Evolutionary conservation across 306 rosid species (phyloP).

Genomic region (Casuarina glauca): DNA sequence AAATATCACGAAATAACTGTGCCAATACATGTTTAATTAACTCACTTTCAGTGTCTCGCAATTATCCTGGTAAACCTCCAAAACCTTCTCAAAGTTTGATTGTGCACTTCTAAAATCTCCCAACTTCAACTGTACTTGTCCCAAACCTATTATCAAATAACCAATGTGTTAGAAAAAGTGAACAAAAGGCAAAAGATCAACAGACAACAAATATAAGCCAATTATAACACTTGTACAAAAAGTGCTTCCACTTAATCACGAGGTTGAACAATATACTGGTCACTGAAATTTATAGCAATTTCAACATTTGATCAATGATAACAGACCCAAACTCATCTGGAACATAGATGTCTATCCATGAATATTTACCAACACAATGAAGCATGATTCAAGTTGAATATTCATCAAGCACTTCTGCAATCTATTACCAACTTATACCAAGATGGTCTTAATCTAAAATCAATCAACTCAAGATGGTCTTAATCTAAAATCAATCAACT

Average conservation of each 20-base stretch:
- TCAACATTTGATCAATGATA: conserved; percentile 5
- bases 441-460: not conserved
- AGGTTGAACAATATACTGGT: conserved; percentile 6
- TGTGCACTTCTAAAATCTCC: conserved; percentile 92
- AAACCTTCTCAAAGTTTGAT: conserved; percentile 87
- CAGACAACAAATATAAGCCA: conserved; percentile 10
- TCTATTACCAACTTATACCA: not conserved
- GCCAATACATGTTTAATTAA: conserved; percentile 14
- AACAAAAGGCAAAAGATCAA: conserved; percentile 9
- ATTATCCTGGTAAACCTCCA: conserved; percentile 88
- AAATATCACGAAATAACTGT: conserved; percentile 12
- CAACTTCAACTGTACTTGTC: conserved; percentile 95
- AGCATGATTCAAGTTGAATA: not conserved
- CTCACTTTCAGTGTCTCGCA: conserved; percentile 82
- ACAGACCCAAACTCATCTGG: not conserved
- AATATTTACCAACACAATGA: conserved; percentile 14
- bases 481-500: not conserved
- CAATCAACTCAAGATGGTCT: not conserved
- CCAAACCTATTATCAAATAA: conserved; percentile 66
- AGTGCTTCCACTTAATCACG: conserved; percentile 27
- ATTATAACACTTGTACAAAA: conserved; percentile 14
- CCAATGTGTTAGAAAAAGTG: conserved; percentile 22
- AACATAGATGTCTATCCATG: not conserved
- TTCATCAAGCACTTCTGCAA: conserved; percentile 11
- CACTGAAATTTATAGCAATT: conserved; percentile 18